A percentile compares a stretch with the other conserved stretches of the same genome.
Evolutionary conservation across 768 basidiomycete species (phyloP).

Genomic region (Leccinum obscurum): DNA sequence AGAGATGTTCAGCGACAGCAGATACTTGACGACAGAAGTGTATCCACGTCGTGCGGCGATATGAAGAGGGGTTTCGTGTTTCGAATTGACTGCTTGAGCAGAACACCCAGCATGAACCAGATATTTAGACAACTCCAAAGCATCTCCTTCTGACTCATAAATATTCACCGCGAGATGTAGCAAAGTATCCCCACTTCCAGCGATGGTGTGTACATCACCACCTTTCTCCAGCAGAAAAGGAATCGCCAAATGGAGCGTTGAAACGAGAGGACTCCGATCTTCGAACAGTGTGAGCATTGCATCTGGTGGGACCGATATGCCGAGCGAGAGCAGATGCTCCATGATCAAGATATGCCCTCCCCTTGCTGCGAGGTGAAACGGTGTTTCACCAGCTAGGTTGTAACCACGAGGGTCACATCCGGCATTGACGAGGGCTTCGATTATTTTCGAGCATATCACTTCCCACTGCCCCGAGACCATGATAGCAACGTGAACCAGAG

Average conservation of each 20-base stretch:
- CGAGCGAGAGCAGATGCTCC: neutral
- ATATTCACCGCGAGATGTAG: neutral
- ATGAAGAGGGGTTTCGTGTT: conserved; percentile 1
- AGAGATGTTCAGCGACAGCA: neutral
- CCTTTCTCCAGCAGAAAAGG: neutral
- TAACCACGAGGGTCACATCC: neutral
- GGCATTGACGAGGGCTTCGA: neutral
- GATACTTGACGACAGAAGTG: neutral
- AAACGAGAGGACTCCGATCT: no score
- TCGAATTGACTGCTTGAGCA: neutral
- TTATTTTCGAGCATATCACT: neutral
- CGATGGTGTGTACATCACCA: neutral
- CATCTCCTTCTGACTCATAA: neutral
- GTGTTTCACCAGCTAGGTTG: conserved; percentile 1
- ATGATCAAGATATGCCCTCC: neutral
- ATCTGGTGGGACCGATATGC: neutral
- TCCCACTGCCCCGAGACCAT: neutral
- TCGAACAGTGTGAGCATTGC: neutral
- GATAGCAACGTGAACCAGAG: neutral
- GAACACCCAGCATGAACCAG: neutral
- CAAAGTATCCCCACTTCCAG: neutral
- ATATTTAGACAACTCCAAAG: neutral
- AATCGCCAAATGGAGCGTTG: neutral
- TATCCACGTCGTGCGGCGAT: neutral
- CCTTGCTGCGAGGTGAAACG: neutral